phyloP scores from a whole-genome alignment of 208 protist species.

The Leishmania tarentolae region DNA sequence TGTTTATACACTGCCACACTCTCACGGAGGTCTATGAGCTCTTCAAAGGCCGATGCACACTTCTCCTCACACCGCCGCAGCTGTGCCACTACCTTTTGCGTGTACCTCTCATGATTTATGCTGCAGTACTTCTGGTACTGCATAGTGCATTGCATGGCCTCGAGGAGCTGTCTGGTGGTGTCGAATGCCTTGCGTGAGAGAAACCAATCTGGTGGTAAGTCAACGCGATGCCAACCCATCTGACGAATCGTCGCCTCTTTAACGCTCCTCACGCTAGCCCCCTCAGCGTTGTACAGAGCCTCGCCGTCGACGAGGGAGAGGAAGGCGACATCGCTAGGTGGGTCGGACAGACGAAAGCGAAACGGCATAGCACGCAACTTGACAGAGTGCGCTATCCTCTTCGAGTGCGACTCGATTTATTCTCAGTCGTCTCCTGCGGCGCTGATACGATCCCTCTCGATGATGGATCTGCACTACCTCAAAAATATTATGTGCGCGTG shows the following conservation, averaged over 20 bases:
- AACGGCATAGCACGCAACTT: constrained; percentile 50
- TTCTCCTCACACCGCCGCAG: constrained; percentile 41
- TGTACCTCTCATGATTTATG: constrained; percentile 29
- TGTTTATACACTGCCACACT: constrained; percentile 36
- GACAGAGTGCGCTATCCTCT: background rate
- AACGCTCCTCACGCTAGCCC: constrained; percentile 25
- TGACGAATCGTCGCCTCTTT: constrained; percentile 71
- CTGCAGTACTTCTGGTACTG: constrained; percentile 58
- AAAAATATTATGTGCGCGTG: background rate
- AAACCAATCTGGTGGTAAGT: constrained; percentile 73
- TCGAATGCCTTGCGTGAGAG: constrained; percentile 35
- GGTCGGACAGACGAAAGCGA: constrained; percentile 52
- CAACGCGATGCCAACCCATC: constrained; percentile 63
- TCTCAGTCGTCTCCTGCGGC: background rate
- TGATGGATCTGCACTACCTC: background rate
- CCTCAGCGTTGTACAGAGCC: constrained; percentile 58
- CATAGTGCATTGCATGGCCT: constrained; percentile 79
- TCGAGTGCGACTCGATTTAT: background rate
- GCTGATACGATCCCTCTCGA: background rate
- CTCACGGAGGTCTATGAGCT: constrained; percentile 69
- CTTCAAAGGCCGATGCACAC: constrained; percentile 62
- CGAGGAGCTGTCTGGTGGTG: constrained; percentile 40
- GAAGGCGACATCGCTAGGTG: constrained; percentile 71
- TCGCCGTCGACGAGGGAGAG: constrained; percentile 69
- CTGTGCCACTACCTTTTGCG: constrained; percentile 12